A percentile compares a stretch with the other conserved stretches of the same genome.
Evolutionary conservation across 2,329 filamentous ascomycete species (phyloP).

Genomic region (Exophiala sideris): DNA sequence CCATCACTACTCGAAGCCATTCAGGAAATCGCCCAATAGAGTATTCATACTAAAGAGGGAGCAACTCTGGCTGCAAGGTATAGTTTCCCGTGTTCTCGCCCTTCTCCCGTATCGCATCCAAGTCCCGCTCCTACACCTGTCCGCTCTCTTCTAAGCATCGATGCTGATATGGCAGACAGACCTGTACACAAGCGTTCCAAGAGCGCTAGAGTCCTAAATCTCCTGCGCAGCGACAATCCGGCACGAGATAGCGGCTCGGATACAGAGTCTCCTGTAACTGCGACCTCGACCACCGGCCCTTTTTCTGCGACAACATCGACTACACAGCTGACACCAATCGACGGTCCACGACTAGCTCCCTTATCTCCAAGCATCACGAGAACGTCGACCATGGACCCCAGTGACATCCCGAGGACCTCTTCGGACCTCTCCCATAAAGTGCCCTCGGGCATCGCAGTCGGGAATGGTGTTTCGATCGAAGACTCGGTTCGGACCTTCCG

Average conservation of each 20-base stretch:
- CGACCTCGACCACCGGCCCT: conserved; percentile 18
- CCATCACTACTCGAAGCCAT: neutral
- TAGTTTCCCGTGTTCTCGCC: neutral
- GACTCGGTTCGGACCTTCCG: conserved; percentile 93
- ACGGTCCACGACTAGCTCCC: conserved; percentile 17
- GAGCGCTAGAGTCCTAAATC: conserved; percentile 52
- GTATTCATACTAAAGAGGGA: too few species aligned
- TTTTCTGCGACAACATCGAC: conserved; percentile 11
- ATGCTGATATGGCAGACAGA: conserved; percentile 32
- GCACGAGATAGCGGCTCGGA: conserved; percentile 41
- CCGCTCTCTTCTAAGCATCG: neutral
- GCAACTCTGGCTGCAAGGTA: neutral
- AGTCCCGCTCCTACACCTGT: neutral
- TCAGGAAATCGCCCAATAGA: neutral
- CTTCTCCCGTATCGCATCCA: neutral
- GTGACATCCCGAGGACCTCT: conserved; percentile 30
- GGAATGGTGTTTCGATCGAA: conserved; percentile 62
- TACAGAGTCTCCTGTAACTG: conserved; percentile 25
- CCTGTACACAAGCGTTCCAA: conserved; percentile 53
- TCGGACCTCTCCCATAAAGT: conserved; percentile 34
- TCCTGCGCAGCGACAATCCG: conserved; percentile 52
- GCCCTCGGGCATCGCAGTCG: conserved; percentile 33
- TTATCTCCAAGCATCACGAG: conserved; percentile 27
- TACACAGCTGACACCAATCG: conserved; percentile 12
- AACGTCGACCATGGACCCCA: conserved; percentile 31